Percentiles rank a stretch among this genome's conserved stretches.
Evolutionary conservation across 768 basidiomycete genomes (phyloP).

Genomic region (Suillus cothurnatus): DNA sequence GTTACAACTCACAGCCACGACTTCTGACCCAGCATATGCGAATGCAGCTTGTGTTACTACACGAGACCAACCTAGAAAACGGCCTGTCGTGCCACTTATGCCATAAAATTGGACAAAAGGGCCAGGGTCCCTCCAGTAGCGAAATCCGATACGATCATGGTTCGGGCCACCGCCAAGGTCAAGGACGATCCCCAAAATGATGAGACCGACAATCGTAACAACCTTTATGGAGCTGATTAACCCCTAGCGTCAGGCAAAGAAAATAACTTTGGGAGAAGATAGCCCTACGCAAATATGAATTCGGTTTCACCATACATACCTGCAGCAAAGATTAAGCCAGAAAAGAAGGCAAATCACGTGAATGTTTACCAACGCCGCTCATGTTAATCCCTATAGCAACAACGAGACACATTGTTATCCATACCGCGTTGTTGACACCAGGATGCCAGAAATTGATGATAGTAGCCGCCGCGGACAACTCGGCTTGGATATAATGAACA

Average conservation of each 20-base stretch:
- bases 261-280: too few species aligned
- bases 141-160: constrained; percentile 51
- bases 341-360: not conserved
- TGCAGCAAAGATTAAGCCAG: not conserved
- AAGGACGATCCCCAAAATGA: constrained; percentile 48
- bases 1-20: constrained; percentile 38
- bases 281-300: constrained; percentile 45
- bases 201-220: constrained; percentile 45
- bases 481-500: constrained; percentile 34
- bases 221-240: constrained; percentile 52
- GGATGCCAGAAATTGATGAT: constrained; percentile 51
- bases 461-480: constrained; percentile 52
- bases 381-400: constrained; percentile 51
- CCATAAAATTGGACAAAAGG: constrained; percentile 50
- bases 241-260: not conserved
- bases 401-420: constrained; percentile 54
- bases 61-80: constrained; percentile 53
- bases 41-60: constrained; percentile 63
- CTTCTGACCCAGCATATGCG: constrained; percentile 61
- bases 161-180: constrained; percentile 59
- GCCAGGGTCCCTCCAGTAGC: constrained; percentile 56
- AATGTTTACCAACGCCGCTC: constrained; percentile 39
- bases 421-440: constrained; percentile 45
- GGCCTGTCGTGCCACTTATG: constrained; percentile 46
- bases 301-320: constrained; percentile 50